A percentile compares a stretch with the other conserved stretches of the same genome.
These are phyloP conservation scores for Starmerella apicola DNA, from an alignment of 805 yeast genomes.

Conservation along the genomic window DNA sequence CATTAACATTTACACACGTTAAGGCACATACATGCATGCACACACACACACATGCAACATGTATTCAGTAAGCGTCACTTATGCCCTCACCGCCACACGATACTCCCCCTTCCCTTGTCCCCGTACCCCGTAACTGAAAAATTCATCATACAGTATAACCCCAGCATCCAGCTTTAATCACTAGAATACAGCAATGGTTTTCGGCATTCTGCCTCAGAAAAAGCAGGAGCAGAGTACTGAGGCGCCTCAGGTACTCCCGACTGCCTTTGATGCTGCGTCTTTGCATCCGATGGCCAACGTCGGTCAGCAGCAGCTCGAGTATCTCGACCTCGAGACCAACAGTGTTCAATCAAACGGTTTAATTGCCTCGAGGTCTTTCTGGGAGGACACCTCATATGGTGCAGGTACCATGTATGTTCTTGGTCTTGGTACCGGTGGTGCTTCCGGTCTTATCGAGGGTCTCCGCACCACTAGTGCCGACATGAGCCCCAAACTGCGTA, in stretches of 20 bases:
- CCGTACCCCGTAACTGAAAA: constrained; percentile 6
- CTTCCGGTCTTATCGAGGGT: constrained; percentile 81
- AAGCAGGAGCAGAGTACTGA: constrained; percentile 5
- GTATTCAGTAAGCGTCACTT: too few relatives aligned
- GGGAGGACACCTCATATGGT: constrained; percentile 95
- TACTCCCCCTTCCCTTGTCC: too few relatives aligned
- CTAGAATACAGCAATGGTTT: constrained; percentile 1
- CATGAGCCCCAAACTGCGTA: constrained; percentile 66
- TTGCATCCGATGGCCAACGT: constrained; percentile 89
- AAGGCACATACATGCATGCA: too few relatives aligned
- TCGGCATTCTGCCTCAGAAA: constrained; percentile 9
- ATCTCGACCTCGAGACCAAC: constrained; percentile 59
- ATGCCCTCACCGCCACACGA: too few relatives aligned
- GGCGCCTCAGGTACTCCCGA: constrained; percentile 15
- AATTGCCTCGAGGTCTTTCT: constrained; percentile 94
- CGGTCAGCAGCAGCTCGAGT: constrained; percentile 71
- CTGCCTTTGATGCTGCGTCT: constrained; percentile 48
- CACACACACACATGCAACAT: too few relatives aligned
- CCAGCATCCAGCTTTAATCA: background rate
- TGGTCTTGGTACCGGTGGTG: constrained; percentile 78
- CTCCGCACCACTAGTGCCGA: constrained; percentile 59
- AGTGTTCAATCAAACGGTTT: constrained; percentile 51
- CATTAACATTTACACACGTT: too few relatives aligned
- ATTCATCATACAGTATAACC: too few relatives aligned
- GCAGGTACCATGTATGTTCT: constrained; percentile 85